Percentiles rank a stretch among this genome's conserved stretches.
These are phyloP conservation scores for Tetracladium setigerum DNA, from an alignment of 495 filamentous ascomycete genomes.

Conservation along the genomic window DNA sequence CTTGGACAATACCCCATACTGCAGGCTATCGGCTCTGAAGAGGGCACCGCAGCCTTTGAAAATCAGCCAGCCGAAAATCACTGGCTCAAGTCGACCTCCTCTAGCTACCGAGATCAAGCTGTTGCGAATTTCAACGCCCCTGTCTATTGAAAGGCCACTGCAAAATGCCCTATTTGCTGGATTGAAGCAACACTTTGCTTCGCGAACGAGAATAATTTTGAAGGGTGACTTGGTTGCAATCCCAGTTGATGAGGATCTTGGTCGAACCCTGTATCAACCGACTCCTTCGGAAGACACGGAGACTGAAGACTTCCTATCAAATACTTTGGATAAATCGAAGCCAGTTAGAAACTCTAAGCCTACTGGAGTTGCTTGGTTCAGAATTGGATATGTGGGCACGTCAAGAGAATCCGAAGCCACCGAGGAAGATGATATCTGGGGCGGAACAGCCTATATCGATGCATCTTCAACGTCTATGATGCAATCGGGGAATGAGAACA, in stretches of 20 bases:
- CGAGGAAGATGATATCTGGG: conserved; percentile 63
- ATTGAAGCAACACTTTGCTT: conserved; percentile 80
- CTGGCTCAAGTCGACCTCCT: conserved; percentile 60
- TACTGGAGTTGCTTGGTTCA: conserved; percentile 83
- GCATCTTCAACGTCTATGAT: conserved; percentile 78
- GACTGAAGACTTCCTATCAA: conserved; percentile 53
- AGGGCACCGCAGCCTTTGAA: conserved; percentile 31
- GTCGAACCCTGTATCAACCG: conserved; percentile 62
- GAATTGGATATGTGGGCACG: conserved; percentile 61
- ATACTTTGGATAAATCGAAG: conserved; percentile 21
- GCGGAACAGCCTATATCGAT: conserved; percentile 74
- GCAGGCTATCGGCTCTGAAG: conserved; percentile 59
- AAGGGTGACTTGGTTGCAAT: conserved; percentile 83
- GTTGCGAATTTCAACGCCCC: conserved; percentile 81
- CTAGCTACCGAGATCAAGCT: conserved; percentile 85
- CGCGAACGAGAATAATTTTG: conserved; percentile 67
- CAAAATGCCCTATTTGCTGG: conserved; percentile 78
- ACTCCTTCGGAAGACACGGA: conserved; percentile 49
- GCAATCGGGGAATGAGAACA: conserved; percentile 74
- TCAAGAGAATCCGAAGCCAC: conserved; percentile 42
- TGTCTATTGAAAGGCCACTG: conserved; percentile 74
- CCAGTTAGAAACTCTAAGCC: conserved; percentile 26
- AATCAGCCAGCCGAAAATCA: conserved; percentile 38
- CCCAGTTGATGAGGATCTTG: conserved; percentile 74
- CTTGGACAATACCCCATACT: conserved; percentile 64